Evolutionary conservation across 371 early-diverging fungal genomes (phyloP).

Genomic region (Hamiltosporidium tvaerminnensis): DNA sequence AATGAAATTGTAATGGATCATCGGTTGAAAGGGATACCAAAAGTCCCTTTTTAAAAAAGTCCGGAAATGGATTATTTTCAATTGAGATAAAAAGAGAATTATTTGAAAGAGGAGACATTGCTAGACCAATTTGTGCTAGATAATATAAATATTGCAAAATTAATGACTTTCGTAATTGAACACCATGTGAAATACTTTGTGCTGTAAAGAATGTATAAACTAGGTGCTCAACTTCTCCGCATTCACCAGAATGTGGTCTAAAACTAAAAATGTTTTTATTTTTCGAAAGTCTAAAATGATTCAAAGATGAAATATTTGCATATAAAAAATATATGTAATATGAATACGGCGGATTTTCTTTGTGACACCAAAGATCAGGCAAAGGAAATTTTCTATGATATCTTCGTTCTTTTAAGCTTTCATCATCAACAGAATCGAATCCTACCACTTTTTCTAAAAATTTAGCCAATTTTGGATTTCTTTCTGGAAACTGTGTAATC

Average conservation of each 20-base stretch:
- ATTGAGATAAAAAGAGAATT: slow-evolving; percentile 84
- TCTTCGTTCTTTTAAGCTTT: slow-evolving; percentile 69
- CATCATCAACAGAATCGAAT: slow-evolving; percentile 90
- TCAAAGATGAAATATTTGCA: slow-evolving; percentile 68
- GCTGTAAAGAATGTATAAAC: slow-evolving; percentile 73
- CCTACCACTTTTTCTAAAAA: slow-evolving; percentile 81
- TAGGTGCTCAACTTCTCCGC: slow-evolving; percentile 85
- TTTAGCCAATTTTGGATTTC: slow-evolving; percentile 70
- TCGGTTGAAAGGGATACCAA: slow-evolving; percentile 85
- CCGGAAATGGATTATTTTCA: slow-evolving; percentile 78
- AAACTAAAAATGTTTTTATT: slow-evolving; percentile 67
- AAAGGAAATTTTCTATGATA: slow-evolving; percentile 66
- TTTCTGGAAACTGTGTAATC: slow-evolving; percentile 64
- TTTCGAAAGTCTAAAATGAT: slow-evolving; percentile 69
- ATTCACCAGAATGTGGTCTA: slow-evolving; percentile 86
- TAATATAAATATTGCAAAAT: slow-evolving; percentile 83
- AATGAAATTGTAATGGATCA: slow-evolving; percentile 93
- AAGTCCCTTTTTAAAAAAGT: slow-evolving; percentile 79
- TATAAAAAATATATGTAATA: slow-evolving; percentile 86
- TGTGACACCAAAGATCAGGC: slow-evolving; percentile 63
- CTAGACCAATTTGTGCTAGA: slow-evolving; percentile 77
- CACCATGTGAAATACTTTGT: slow-evolving; percentile 78
- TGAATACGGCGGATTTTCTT: slow-evolving; percentile 77
- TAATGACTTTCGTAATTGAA: slow-evolving; percentile 79
- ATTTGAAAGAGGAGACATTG: slow-evolving; percentile 91